phyloP scores from a whole-genome alignment of 495 filamentous ascomycete species.

The Entonaema liquescens region DNA sequence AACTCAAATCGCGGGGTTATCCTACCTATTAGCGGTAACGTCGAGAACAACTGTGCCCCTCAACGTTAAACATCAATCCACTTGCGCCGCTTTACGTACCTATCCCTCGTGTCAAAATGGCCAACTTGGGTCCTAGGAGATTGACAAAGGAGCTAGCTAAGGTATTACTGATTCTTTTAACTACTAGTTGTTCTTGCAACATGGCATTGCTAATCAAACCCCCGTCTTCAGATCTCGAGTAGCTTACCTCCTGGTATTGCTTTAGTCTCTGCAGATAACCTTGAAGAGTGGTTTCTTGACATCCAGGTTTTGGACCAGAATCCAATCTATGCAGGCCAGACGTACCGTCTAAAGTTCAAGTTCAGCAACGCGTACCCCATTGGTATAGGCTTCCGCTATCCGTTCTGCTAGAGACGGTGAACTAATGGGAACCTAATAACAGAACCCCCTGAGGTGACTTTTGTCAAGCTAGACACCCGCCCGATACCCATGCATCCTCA shows the following conservation, averaged over 20 bases:
- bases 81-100: constrained; percentile 7
- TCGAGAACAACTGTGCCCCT: constrained; percentile 1
- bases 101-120: constrained; percentile 44
- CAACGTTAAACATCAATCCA: background rate
- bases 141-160: constrained; percentile 63
- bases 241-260: constrained; percentile 75
- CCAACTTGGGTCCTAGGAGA: constrained; percentile 58
- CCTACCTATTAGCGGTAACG: background rate
- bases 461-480: constrained; percentile 70
- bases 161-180: constrained; percentile 44
- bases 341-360: constrained; percentile 84
- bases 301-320: constrained; percentile 91
- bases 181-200: background rate
- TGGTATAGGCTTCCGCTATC: constrained; percentile 58
- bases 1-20: constrained; percentile 4
- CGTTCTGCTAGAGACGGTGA: background rate
- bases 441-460: constrained; percentile 95
- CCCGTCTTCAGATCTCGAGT: constrained; percentile 58
- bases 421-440: constrained; percentile 35
- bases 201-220: constrained; percentile 11
- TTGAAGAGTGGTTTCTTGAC: constrained; percentile 93
- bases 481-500: constrained; percentile 96
- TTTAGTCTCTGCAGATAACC: constrained; percentile 79
- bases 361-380: constrained; percentile 90
- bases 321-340: constrained; percentile 83